These are phyloP conservation scores for Russula sp. DNA, from an alignment of 768 basidiomycete species.

Conservation along the genomic window DNA sequence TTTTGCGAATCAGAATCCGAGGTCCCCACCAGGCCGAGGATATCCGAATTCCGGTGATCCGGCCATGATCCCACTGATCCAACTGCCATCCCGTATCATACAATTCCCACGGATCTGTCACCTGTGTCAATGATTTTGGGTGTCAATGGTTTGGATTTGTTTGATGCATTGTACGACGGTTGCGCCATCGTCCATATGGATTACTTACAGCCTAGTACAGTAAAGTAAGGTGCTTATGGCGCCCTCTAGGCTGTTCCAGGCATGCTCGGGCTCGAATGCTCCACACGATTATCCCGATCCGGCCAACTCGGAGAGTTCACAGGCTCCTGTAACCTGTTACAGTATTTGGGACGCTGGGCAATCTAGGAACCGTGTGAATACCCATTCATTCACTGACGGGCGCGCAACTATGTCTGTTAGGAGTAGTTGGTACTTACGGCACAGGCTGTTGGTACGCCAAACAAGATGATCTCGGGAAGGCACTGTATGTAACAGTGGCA, in stretches of 20 bases:
- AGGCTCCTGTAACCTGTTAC: neutral
- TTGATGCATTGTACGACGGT: neutral
- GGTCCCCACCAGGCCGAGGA: neutral
- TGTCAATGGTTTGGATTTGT: neutral
- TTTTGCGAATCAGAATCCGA: neutral
- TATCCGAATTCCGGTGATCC: constrained; percentile 3
- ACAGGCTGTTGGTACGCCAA: neutral
- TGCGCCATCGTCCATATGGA: neutral
- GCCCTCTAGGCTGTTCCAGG: neutral
- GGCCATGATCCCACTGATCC: neutral
- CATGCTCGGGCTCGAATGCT: too few species aligned
- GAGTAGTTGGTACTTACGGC: neutral
- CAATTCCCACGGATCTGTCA: neutral
- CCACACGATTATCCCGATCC: constrained; percentile 1
- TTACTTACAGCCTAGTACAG: neutral
- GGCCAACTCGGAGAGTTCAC: neutral
- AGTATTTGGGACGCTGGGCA: neutral
- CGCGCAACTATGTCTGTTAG: neutral
- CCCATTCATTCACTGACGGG: neutral
- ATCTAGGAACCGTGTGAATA: neutral
- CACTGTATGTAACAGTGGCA: too few species aligned
- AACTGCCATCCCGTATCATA: neutral
- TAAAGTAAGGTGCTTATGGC: neutral
- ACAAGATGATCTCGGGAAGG: neutral
- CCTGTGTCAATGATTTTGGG: too few species aligned